These are phyloP conservation scores for Parachaetomium inaequale DNA, from an alignment of 495 filamentous ascomycete genomes.

Conservation along the genomic window DNA sequence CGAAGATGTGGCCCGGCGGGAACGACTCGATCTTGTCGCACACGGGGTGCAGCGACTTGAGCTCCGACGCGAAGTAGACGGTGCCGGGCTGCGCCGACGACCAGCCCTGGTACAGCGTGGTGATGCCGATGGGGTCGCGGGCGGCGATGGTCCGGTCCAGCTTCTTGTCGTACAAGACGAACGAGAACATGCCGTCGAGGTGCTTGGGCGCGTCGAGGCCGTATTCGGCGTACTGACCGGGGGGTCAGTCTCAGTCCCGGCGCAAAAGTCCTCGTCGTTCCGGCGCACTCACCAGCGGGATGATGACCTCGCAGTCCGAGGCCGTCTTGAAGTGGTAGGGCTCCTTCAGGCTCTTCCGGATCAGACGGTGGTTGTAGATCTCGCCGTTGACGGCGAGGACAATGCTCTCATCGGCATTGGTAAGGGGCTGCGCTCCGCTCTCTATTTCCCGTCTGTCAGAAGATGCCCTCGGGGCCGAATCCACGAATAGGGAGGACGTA, in stretches of 20 bases:
- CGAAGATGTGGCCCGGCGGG: slow-evolving; percentile 92
- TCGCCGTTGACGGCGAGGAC: slow-evolving; percentile 97
- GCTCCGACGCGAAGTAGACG: slow-evolving; percentile 92
- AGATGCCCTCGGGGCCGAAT: slow-evolving; percentile 17
- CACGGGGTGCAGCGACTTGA: slow-evolving; percentile 88
- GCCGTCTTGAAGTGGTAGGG: slow-evolving; percentile 94
- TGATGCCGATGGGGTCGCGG: slow-evolving; percentile 94
- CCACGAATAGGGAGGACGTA: slow-evolving; percentile 45
- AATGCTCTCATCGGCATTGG: slow-evolving; percentile 83
- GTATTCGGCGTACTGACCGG: slow-evolving; percentile 79
- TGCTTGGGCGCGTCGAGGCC: slow-evolving; percentile 89
- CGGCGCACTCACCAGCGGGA: slow-evolving; percentile 72
- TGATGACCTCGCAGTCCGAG: slow-evolving; percentile 97
- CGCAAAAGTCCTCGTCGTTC: too few species aligned
- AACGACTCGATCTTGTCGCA: slow-evolving; percentile 94
- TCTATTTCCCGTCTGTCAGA: slow-evolving; percentile 58
- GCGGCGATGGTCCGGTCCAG: slow-evolving; percentile 89
- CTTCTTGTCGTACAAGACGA: slow-evolving; percentile 92
- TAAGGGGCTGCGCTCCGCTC: slow-evolving; percentile 88
- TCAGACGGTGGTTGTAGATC: slow-evolving; percentile 96
- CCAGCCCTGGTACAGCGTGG: slow-evolving; percentile 92
- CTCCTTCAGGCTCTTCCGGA: slow-evolving; percentile 76
- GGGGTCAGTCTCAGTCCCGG: slow-evolving; percentile 5
- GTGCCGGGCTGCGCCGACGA: slow-evolving; percentile 76
- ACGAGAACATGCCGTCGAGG: slow-evolving; percentile 99